Base-by-base conservation (phyloP, 1,284 basidiomycete species). In the Exobasidium cylindrosporum region DNA sequence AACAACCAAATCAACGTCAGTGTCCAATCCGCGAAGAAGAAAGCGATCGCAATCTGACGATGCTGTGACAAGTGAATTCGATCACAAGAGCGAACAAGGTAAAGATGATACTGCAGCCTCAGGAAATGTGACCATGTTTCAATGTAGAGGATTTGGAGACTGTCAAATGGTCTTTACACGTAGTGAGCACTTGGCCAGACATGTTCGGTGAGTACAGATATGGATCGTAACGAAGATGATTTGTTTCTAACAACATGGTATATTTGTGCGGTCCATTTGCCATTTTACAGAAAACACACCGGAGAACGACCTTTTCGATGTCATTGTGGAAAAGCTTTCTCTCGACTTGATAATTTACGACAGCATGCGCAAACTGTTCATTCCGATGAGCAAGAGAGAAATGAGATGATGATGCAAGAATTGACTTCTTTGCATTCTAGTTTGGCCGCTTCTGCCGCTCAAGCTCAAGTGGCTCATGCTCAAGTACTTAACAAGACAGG, bases 341-440 rank as follows among this genome's bases (percentile, higher is more conserved):
- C 92, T 17, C 88, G 94, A 26, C 88, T 97, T 76, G 94, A 97
- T 83, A 97, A 97, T 79, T 86, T 97, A 11, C 87, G 94, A 52
- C 94, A 97, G 77, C 94, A 97, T 81, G 91, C 93, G 0, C 90
- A 94, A 82, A 96, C 93, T 2, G 92, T 96, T 1, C 94, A 97
- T 77, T 88, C 92, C 28, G 92, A 96, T 77, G 90, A 89, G 82
- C 72, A 80, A 0, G 88, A 90, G 0, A 85, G 88, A 78, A 97
- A 97, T 83, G 91, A 94, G 79, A 83, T 85, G 49, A 93, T 94
- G 90, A 91, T 95, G 86, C 87, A 88, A 67, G 89, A 92, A 61
- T 87, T 96, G 62, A 89, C 89, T 35, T 86, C 87, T 2, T 85
- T 95, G 31, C 92, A 96, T 71, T 89, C 91, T 30, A 86, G 85